Conservation (phyloP, 148 eudicot genomes). For the Rhododendron ferrugineum region DNA sequence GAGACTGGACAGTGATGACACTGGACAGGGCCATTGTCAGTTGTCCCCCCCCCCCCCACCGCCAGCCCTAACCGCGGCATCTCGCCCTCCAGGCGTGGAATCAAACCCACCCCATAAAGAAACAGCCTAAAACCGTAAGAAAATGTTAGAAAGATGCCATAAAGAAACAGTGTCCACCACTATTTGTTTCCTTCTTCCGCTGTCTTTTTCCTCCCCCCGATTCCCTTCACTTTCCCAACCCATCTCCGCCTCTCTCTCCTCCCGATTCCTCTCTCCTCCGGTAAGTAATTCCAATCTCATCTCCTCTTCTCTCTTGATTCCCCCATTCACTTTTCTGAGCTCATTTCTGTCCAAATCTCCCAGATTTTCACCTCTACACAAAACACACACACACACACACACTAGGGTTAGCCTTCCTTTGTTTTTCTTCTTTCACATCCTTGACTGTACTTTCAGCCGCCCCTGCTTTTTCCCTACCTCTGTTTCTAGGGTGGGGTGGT, state of each 20-base stretch:
- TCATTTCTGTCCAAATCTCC: neutral
- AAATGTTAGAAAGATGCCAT: neutral
- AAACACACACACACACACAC: neutral
- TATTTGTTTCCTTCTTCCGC: neutral
- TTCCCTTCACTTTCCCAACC: neutral
- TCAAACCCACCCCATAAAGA: neutral
- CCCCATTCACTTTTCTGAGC: neutral
- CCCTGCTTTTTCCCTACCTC: neutral
- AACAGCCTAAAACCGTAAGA: neutral
- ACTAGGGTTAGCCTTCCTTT: conserved; percentile 1
- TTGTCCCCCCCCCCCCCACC: too few relatives aligned
- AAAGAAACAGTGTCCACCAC: neutral
- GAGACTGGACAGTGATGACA: too few relatives aligned
- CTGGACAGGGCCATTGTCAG: too few relatives aligned
- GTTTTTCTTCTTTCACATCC: neutral
- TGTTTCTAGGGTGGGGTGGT: neutral
- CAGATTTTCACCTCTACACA: neutral
- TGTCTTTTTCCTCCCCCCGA: conserved; percentile 8
- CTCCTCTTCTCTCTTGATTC: neutral
- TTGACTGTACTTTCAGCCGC: neutral
- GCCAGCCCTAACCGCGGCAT: too few relatives aligned
- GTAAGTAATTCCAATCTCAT: neutral
- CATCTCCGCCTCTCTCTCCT: neutral
- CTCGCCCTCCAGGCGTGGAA: neutral
- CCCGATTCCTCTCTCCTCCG: neutral